Evolutionary conservation across 148 eudicot species (phyloP).

Genomic region (Selenicereus undatus): DNA sequence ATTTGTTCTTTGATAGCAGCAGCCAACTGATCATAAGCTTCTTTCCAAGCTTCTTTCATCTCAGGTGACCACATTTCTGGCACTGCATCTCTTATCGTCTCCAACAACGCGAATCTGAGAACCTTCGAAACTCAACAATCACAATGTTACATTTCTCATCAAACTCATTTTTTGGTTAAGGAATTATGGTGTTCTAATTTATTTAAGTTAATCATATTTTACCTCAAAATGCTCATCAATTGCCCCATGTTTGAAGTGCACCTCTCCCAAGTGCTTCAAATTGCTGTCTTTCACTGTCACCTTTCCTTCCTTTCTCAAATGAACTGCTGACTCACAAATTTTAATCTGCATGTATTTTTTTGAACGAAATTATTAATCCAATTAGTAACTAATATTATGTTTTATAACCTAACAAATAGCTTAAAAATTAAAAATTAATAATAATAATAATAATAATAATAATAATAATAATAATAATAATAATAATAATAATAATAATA

Average conservation of each 20-base stretch:
- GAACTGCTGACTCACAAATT: constrained; percentile 88
- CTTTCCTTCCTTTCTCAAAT: constrained; percentile 72
- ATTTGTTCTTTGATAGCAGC: constrained; percentile 76
- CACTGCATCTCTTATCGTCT: constrained; percentile 73
- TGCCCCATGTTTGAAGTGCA: constrained; percentile 69
- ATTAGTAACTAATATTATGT: neutral
- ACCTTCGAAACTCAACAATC: constrained; percentile 36
- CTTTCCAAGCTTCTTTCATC: constrained; percentile 84
- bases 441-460: too few species aligned
- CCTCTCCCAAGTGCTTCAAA: constrained; percentile 53
- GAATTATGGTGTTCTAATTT: neutral
- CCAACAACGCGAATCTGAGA: constrained; percentile 72
- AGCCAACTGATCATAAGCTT: constrained; percentile 72
- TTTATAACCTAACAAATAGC: too few species aligned
- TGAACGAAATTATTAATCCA: too few species aligned
- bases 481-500: too few species aligned
- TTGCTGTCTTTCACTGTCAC: constrained; percentile 58
- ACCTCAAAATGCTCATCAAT: constrained; percentile 94
- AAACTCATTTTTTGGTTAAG: too few species aligned
- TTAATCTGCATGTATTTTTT: too few species aligned
- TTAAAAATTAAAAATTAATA: too few species aligned
- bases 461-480: too few species aligned
- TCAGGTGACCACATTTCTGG: constrained; percentile 89
- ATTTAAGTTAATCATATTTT: neutral
- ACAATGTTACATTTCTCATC: neutral